Evolutionary conservation across 2,329 filamentous ascomycete genomes (phyloP).

Genomic region (Penicillium verrucosum): DNA sequence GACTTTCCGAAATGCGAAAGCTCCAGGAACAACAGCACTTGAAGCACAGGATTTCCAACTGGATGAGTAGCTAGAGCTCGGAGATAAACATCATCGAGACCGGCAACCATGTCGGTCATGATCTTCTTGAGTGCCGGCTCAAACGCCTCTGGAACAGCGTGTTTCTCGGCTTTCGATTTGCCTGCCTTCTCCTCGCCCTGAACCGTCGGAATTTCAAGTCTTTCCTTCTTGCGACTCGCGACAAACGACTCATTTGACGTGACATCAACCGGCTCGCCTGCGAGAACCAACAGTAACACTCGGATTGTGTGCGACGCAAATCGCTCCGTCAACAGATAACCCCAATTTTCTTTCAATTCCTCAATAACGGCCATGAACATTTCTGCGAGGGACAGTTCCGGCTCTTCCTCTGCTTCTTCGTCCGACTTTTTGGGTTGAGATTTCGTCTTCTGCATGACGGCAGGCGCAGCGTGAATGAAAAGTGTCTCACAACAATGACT

Average conservation of each 20-base stretch:
- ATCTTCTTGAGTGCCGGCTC: constrained; percentile 74
- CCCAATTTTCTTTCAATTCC: constrained; percentile 81
- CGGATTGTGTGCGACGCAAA: constrained; percentile 91
- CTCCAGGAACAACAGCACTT: constrained; percentile 83
- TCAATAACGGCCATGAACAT: constrained; percentile 79
- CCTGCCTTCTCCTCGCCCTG: constrained; percentile 48
- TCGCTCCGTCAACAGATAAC: constrained; percentile 76
- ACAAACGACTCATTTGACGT: constrained; percentile 68
- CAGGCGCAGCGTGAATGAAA: constrained; percentile 76
- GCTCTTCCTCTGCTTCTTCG: constrained; percentile 43
- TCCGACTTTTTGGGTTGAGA: constrained; percentile 45
- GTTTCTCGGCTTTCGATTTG: constrained; percentile 45
- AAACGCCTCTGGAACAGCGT: constrained; percentile 74
- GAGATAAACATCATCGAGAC: constrained; percentile 74
- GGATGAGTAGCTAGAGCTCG: constrained; percentile 82
- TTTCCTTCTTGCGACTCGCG: constrained; percentile 90
- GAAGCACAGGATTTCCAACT: constrained; percentile 88
- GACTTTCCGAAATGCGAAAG: constrained; percentile 69
- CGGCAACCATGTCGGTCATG: constrained; percentile 69
- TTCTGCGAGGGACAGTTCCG: constrained; percentile 70
- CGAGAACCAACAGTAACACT: constrained; percentile 79
- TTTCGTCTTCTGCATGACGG: constrained; percentile 70
- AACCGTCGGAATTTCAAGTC: constrained; percentile 60
- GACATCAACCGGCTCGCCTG: constrained; percentile 74
- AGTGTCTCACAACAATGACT: constrained; percentile 96